phyloP scores from a whole-genome alignment of 106 monocot species.

The Dendrobium chrysotoxum region DNA sequence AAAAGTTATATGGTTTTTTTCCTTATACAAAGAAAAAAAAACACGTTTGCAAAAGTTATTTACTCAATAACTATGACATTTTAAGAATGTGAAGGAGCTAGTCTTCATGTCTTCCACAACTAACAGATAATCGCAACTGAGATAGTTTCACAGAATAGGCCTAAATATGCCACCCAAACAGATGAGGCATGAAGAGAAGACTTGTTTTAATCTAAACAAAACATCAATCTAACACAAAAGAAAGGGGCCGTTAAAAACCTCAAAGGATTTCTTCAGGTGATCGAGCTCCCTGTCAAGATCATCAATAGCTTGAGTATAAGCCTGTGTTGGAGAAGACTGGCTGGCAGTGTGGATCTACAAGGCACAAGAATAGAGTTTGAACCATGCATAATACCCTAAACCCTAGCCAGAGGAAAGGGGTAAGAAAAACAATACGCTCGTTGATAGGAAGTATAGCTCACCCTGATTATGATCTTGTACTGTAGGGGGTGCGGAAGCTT shows the following conservation, averaged over 20 bases:
- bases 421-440: too few relatives aligned
- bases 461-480: conserved; percentile 91
- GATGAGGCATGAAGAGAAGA: neutral
- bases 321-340: conserved; percentile 92
- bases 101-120: neutral
- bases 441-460: conserved; percentile 10
- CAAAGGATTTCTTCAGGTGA: conserved; percentile 61
- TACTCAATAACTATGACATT: neutral
- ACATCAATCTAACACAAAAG: neutral
- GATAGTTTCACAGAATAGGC: neutral
- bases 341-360: conserved; percentile 79
- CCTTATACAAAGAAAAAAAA: neutral
- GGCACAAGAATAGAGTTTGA: neutral
- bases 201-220: neutral
- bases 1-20: neutral
- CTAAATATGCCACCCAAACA: neutral
- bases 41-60: neutral
- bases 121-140: neutral
- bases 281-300: conserved; percentile 90
- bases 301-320: conserved; percentile 77
- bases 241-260: conserved; percentile 29
- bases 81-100: neutral
- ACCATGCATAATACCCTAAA: conserved; percentile 6
- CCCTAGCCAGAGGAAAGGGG: neutral
- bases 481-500: conserved; percentile 96